phyloP scores from a whole-genome alignment of 2,329 filamentous ascomycete species.

The Claviceps sp. region DNA sequence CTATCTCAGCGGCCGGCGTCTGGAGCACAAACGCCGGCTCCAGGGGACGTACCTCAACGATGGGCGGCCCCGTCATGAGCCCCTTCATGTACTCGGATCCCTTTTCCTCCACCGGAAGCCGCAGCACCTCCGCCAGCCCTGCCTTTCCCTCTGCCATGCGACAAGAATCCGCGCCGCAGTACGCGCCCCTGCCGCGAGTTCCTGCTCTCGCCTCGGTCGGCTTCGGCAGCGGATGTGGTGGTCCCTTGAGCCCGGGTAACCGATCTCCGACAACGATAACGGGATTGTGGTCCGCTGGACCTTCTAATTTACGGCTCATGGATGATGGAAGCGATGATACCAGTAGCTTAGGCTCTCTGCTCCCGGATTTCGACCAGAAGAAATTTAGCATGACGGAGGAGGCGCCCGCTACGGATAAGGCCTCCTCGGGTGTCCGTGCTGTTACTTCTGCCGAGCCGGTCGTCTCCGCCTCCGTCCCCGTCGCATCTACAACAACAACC shows the following conservation, averaged over 20 bases:
- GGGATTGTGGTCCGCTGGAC: conserved; percentile 21
- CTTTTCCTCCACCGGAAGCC: conserved; percentile 25
- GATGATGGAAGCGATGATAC: conserved; percentile 32
- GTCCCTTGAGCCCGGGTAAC: conserved; percentile 9
- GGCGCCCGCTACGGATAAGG: conserved; percentile 1
- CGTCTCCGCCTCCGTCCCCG: neutral
- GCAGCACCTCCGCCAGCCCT: conserved; percentile 32
- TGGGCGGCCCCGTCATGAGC: conserved; percentile 16
- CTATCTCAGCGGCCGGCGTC: conserved; percentile 20
- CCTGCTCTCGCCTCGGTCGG: conserved; percentile 6
- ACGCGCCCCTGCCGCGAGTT: conserved; percentile 10
- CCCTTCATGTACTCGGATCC: conserved; percentile 29
- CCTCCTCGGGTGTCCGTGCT: neutral
- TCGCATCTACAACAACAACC: neutral
- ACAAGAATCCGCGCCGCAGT: conserved; percentile 17
- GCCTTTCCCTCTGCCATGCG: conserved; percentile 14
- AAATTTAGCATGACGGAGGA: conserved; percentile 12
- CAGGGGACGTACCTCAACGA: conserved; percentile 24
- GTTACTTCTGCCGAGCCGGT: neutral
- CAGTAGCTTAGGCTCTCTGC: conserved; percentile 36
- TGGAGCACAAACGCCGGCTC: conserved; percentile 12
- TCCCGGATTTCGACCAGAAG: conserved; percentile 37
- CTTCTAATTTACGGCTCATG: conserved; percentile 29
- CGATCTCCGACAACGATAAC: conserved; percentile 11
- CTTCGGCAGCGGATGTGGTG: conserved; percentile 6